Evolutionary conservation across 495 filamentous ascomycete genomes (phyloP), one percentile per base, ranked within the genome.

Genomic region (Glutinoglossum americanum): DNA sequence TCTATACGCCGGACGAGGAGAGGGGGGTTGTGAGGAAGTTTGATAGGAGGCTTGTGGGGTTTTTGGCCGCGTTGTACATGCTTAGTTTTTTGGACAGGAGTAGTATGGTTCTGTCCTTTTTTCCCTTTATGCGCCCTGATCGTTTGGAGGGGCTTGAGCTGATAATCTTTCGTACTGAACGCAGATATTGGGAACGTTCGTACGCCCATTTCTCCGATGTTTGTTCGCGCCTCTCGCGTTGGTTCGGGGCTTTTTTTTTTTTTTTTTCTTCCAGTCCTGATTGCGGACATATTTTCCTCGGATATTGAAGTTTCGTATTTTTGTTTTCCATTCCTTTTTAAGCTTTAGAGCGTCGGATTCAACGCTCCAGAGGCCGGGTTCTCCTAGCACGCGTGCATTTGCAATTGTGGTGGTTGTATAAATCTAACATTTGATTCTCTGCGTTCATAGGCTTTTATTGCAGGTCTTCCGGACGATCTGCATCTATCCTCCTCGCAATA

Each of bases 81-180:
- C 59, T 96, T 35, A 81, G 78, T 49, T 90, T 92, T 59, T 70
- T 87, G 11, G 83, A 86, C 62, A 75, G 83, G 49, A 83, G 79
- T 33, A 86, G 85, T 59, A 80, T 79, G 66, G 57, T 85, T 89
- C 65, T 74, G 85, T 61, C 87, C 81, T 3, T 87, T 83, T 87
- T 72, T 56, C 77, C 70, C 28, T 32, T n/a, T n/a, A n/a, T n/a
- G n/a, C n/a, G n/a, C n/a, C n/a, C n/a, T n/a, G n/a, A n/a, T n/a
- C n/a, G n/a, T n/a, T n/a, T n/a, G n/a, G n/a, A n/a, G n/a, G n/a
- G n/a, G n/a, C n/a, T n/a, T n/a, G n/a, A n/a, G n/a, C n/a, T n/a
- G 30, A 3, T 33, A 33, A 33, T 33, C 30, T 33, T 9, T 33
- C 30, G n/a, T 9, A 9, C n/a, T 47, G 39, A 17, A 51, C 19